Base-by-base conservation (phyloP, 352 stramenopile genomes). In the Pythium rishiriense region DNA sequence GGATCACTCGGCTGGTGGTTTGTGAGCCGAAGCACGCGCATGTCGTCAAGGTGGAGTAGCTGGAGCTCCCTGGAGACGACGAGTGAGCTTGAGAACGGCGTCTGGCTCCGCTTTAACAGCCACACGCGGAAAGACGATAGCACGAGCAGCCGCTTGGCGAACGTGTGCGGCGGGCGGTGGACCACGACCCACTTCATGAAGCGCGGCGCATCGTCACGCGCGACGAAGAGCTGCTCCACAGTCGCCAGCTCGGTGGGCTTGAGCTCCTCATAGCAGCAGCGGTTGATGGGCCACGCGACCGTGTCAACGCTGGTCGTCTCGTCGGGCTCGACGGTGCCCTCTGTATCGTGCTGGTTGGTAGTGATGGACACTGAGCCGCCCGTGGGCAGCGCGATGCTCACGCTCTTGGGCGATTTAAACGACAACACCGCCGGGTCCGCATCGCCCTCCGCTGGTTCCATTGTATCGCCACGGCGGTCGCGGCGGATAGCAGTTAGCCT, bases 141-240 rank as follows among this genome's bases (percentile, higher is more conserved):
- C 49, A 91, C 83, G 0, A 88, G 49, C 41, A 91, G 63, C 2
- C 77, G 73, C 42, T 76, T 72, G 21, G 72, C 66, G 45, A 91
- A 90, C 12, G 47, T 68, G 14, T 61, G 62, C 11, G 61, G 47
- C 10, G 61, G 48, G 28, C 73, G 81, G 53, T 82, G 76, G 8
- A 78, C 31, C 62, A 88, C 72, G 35, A 85, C 69, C 83, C 83
- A 91, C 51, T 90, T 84, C 59, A 88, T 82, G 14, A 89, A 43
- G 54, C 81, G 21, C 0, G 82, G 79, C 0, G 73, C 56, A 57
- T 89, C 82, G 35, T 79, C 74, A 14, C 77, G 70, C 21, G 43
- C n/a, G 19, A 48, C 47, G 37, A 88, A 88, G n/a, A 86, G 75
- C 28, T 79, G 73, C 31, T 86, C 79, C 35, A 91, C 61, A 4